phyloP scores from a whole-genome alignment of 2,329 filamentous ascomycete species.

The Akanthomyces uredinophilus region DNA sequence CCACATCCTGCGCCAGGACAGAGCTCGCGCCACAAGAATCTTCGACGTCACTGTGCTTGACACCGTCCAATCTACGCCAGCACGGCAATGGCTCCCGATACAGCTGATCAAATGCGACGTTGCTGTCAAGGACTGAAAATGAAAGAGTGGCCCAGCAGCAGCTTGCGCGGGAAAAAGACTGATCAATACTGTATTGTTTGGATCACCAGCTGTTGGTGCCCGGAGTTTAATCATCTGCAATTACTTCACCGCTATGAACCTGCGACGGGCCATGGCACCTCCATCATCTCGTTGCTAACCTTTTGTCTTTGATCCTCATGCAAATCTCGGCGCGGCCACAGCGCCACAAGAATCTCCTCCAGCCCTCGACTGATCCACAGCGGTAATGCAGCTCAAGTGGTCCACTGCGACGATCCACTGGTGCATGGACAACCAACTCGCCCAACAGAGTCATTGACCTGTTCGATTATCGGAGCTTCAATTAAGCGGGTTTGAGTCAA shows the following conservation, averaged over 20 bases:
- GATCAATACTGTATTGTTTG: neutral
- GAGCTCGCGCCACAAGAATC: constrained; percentile 2
- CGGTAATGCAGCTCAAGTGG: neutral
- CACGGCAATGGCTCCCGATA: neutral
- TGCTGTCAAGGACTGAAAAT: neutral
- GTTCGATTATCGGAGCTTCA: neutral
- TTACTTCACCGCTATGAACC: neutral
- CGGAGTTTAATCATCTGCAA: neutral
- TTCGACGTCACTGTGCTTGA: constrained; percentile 6
- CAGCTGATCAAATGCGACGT: neutral
- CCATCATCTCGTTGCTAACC: no score
- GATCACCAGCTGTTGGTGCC: neutral
- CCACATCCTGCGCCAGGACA: constrained; percentile 1
- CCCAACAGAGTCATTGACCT: neutral
- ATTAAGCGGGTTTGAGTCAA: no score
- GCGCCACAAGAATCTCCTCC: neutral
- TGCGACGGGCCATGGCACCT: no score
- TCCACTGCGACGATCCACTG: neutral
- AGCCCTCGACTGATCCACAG: constrained; percentile 1
- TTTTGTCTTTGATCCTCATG: neutral
- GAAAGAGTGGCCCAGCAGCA: neutral
- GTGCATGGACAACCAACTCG: neutral
- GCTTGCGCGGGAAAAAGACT: neutral
- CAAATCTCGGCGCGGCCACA: neutral
- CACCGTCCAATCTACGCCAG: neutral